Evolutionary conservation across 2,329 filamentous ascomycete species (phyloP).

Genomic region (Arthrinium puccinioides): DNA sequence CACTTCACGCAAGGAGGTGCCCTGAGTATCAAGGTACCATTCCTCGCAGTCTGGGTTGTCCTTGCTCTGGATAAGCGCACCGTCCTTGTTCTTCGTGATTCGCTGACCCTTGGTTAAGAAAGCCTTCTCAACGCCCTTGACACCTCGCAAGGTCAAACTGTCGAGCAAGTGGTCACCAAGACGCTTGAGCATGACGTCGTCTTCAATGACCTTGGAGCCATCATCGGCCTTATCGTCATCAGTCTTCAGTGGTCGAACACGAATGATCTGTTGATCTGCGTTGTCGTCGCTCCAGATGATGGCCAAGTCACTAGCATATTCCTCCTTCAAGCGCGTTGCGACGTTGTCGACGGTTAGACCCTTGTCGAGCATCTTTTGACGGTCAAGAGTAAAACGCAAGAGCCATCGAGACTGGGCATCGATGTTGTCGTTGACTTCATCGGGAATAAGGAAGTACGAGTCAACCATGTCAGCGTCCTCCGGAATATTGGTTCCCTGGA

Average conservation of each 20-base stretch:
- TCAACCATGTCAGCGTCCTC: conserved; percentile 92
- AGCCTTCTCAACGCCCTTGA: conserved; percentile 79
- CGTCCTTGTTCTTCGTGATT: conserved; percentile 61
- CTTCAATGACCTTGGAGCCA: conserved; percentile 55
- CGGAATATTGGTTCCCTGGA: conserved; percentile 76
- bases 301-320: conserved; percentile 77
- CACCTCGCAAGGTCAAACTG: conserved; percentile 83
- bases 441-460: conserved; percentile 91
- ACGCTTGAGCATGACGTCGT: conserved; percentile 88
- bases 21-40: conserved; percentile 93
- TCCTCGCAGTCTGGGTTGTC: conserved; percentile 72
- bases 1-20: conserved; percentile 78
- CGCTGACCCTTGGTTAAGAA: conserved; percentile 81
- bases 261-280: conserved; percentile 88
- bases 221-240: conserved; percentile 69
- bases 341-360: conserved; percentile 87
- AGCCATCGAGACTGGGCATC: conserved; percentile 90
- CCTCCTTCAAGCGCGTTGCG: conserved; percentile 79
- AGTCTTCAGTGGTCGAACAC: conserved; percentile 68
- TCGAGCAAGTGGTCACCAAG: conserved; percentile 89
- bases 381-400: conserved; percentile 84
- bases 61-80: conserved; percentile 67
- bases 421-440: conserved; percentile 55
- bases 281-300: conserved; percentile 98
- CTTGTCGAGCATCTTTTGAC: conserved; percentile 93